Evolutionary conservation across 2,329 filamentous ascomycete species (phyloP).

Genomic region (Penicillium fuscoglaucum): DNA sequence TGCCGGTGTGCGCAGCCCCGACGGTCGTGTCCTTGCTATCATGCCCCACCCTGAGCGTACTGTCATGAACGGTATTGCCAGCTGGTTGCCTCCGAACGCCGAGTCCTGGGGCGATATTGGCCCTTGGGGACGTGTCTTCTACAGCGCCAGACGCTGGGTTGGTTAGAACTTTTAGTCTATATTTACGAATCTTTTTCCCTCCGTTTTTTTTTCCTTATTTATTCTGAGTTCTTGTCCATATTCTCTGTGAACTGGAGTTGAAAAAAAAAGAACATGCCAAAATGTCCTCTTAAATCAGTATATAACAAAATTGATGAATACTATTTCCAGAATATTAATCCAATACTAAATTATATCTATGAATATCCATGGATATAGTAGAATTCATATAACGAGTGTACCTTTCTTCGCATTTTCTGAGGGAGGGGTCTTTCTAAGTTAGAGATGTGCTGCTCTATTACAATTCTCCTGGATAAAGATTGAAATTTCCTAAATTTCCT

Average conservation of each 20-base stretch:
- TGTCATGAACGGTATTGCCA: conserved; percentile 74
- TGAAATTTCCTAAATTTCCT: too few species aligned
- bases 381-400: neutral
- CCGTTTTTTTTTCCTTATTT: neutral
- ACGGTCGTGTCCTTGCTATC: conserved; percentile 80
- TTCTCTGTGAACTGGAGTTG: conserved; percentile 17
- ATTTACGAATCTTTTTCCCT: conserved; percentile 2
- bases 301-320: conserved; percentile 17
- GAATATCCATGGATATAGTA: too few species aligned
- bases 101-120: conserved; percentile 77
- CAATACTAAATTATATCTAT: neutral
- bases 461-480: neutral
- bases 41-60: conserved; percentile 97
- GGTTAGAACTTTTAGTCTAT: conserved; percentile 48
- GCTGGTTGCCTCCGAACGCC: conserved; percentile 66
- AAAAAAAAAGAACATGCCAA: conserved; percentile 15
- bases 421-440: neutral
- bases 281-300: conserved; percentile 11
- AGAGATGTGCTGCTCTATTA: neutral
- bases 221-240: conserved; percentile 15
- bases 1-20: conserved; percentile 72
- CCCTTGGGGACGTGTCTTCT: conserved; percentile 84
- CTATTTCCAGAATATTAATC: neutral
- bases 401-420: neutral
- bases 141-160: conserved; percentile 85